Evolutionary conservation across 805 yeast genomes (phyloP).

Genomic region (Saccharomycopsis amapae): DNA sequence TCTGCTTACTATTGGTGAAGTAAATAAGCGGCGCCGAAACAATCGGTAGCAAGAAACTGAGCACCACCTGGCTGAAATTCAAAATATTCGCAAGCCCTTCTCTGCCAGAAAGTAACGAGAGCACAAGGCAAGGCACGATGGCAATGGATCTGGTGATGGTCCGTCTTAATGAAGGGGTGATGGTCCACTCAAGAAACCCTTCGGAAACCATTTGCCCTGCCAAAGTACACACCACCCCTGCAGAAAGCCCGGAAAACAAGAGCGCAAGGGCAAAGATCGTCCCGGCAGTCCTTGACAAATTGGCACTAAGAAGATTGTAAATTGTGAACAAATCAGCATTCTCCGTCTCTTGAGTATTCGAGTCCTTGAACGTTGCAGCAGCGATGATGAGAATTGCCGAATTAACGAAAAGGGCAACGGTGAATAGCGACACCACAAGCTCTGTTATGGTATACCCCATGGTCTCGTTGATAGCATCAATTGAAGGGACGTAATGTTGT

Average conservation of each 20-base stretch:
- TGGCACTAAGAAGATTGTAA: conserved; percentile 59
- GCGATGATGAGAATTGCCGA: conserved; percentile 87
- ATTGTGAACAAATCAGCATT: conserved; percentile 81
- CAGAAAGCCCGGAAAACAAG: conserved; percentile 87
- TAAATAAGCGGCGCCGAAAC: conserved; percentile 84
- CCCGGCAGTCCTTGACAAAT: conserved; percentile 82
- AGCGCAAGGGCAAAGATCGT: conserved; percentile 82
- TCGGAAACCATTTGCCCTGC: conserved; percentile 93
- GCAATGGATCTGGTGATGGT: conserved; percentile 78
- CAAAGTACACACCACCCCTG: conserved; percentile 88
- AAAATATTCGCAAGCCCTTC: conserved; percentile 70
- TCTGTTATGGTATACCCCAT: conserved; percentile 79
- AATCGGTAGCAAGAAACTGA: conserved; percentile 74
- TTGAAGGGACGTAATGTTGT: conserved; percentile 57
- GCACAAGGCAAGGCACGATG: conserved; percentile 74
- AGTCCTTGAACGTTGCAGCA: conserved; percentile 67
- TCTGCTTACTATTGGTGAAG: conserved; percentile 63
- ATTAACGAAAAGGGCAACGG: conserved; percentile 90
- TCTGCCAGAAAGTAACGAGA: conserved; percentile 67
- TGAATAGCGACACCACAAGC: conserved; percentile 68
- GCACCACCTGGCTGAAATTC: conserved; percentile 77
- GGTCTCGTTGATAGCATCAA: conserved; percentile 72
- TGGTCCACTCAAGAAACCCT: conserved; percentile 75
- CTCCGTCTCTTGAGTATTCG: conserved; percentile 33
- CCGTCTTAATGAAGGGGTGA: conserved; percentile 77